Evolutionary conservation across 179 eudicot genomes (phyloP).

Genomic region (Beta macrorhiza): DNA sequence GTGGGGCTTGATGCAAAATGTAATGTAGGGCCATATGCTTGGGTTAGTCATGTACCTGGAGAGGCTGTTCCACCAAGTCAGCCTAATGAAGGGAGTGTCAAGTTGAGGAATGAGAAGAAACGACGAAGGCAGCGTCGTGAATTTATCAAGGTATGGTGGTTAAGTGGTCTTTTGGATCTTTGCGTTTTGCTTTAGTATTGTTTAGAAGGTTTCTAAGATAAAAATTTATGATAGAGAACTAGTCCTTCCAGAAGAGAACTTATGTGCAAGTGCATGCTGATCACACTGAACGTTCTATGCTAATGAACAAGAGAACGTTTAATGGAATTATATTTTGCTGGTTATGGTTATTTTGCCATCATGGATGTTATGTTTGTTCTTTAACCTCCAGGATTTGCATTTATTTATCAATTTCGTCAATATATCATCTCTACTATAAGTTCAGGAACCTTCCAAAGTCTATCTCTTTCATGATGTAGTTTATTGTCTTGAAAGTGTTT

Average conservation of each 20-base stretch:
- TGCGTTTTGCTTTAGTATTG: background rate
- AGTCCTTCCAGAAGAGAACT: background rate
- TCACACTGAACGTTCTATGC: background rate
- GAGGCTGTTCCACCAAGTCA: slow-evolving; percentile 69
- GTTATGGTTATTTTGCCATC: background rate
- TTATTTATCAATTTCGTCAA: background rate
- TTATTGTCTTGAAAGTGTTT: background rate
- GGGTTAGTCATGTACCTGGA: slow-evolving; percentile 75
- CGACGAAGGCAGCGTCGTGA: slow-evolving; percentile 59
- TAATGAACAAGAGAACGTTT: background rate
- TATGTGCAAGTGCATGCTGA: background rate
- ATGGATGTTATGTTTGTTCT: background rate
- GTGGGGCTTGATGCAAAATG: slow-evolving; percentile 23
- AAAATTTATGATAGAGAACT: background rate
- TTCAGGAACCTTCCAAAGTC: background rate
- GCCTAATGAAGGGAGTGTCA: slow-evolving; percentile 89
- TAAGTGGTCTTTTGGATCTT: background rate
- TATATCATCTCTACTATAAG: background rate
- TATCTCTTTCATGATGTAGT: background rate
- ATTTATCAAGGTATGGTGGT: slow-evolving; percentile 62
- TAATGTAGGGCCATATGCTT: slow-evolving; percentile 86
- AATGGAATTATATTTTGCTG: no score
- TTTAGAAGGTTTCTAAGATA: background rate
- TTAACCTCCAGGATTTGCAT: background rate
- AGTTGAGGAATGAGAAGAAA: slow-evolving; percentile 80